Evolutionary conservation across 2,329 filamentous ascomycete genomes (phyloP).

Genomic region (Aspergillus udagawae): DNA sequence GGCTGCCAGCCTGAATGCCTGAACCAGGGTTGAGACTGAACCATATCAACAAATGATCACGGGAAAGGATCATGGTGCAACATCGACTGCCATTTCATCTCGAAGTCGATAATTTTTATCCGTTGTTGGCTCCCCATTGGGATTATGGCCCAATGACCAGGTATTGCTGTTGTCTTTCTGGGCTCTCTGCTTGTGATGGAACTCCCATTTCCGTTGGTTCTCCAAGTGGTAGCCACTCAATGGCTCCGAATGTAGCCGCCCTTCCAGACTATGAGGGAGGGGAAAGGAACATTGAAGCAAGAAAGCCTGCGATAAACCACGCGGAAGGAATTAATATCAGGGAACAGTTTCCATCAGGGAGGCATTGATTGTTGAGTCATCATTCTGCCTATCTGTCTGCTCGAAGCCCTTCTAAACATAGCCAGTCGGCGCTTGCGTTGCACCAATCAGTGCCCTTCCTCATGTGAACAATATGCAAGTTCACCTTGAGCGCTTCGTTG

Average conservation of each 20-base stretch:
- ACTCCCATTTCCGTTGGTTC: slow-evolving; percentile 12
- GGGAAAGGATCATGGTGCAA: not conserved
- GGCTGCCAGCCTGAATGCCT: slow-evolving; percentile 10
- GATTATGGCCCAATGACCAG: not conserved
- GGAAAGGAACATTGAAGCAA: not conserved
- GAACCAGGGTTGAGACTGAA: slow-evolving; percentile 5
- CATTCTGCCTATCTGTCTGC: not conserved
- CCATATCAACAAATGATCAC: no score
- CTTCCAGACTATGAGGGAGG: not conserved
- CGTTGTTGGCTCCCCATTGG: not conserved
- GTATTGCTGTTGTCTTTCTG: not conserved
- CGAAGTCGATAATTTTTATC: not conserved
- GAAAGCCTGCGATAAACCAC: not conserved
- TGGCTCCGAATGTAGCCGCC: not conserved
- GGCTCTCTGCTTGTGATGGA: slow-evolving; percentile 1
- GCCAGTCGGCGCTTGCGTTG: slow-evolving; percentile 24
- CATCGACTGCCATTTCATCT: slow-evolving; percentile 1
- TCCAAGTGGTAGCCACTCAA: not conserved
- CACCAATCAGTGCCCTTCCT: slow-evolving; percentile 19
- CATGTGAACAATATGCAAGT: slow-evolving; percentile 7
- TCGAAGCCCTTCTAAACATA: slow-evolving; percentile 26
- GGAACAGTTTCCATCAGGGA: not conserved
- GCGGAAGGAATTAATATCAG: not conserved
- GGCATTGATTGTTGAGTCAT: not conserved
- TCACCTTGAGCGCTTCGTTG: slow-evolving; percentile 18